Conservation (phyloP, 2,329 filamentous ascomycete species). For the Aspergillus hiratsukae region DNA sequence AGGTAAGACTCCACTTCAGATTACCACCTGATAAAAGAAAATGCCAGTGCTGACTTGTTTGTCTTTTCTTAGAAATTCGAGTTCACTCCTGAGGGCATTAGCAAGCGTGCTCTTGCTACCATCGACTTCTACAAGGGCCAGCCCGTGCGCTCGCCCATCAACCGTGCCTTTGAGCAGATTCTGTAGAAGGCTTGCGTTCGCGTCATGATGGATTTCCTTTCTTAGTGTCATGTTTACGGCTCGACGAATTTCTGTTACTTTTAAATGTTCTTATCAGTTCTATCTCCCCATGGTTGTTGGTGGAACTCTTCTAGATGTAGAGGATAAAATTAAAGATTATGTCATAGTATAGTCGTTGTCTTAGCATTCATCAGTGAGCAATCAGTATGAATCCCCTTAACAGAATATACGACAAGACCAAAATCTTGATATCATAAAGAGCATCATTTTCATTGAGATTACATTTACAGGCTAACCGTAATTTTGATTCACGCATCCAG, state of each 20-base stretch:
- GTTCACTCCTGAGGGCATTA: slow-evolving; percentile 94
- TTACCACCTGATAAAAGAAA: neutral
- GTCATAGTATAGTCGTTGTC: neutral
- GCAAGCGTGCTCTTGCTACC: slow-evolving; percentile 89
- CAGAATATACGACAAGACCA: neutral
- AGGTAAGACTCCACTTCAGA: slow-evolving; percentile 50
- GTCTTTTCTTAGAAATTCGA: slow-evolving; percentile 75
- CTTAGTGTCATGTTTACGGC: slow-evolving; percentile 17
- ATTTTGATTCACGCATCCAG: slow-evolving; percentile 33
- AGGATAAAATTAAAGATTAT: slow-evolving; percentile 9
- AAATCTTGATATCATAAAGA: slow-evolving; percentile 2
- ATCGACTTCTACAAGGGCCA: slow-evolving; percentile 97
- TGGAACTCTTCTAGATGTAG: slow-evolving; percentile 17
- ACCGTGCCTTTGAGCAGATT: slow-evolving; percentile 96
- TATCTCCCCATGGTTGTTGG: slow-evolving; percentile 1
- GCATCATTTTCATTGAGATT: slow-evolving; percentile 6
- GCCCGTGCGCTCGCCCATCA: slow-evolving; percentile 89
- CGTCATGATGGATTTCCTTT: slow-evolving; percentile 12
- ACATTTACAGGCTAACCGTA: neutral
- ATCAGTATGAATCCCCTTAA: too few species aligned
- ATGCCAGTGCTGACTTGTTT: slow-evolving; percentile 8
- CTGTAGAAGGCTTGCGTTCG: slow-evolving; percentile 57
- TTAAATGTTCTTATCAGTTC: slow-evolving; percentile 7
- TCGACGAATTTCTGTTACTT: slow-evolving; percentile 18
- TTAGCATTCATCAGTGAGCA: neutral